These are phyloP conservation scores for Primulina tabacum DNA, from an alignment of 257 asterid genomes.

Conservation along the genomic window DNA sequence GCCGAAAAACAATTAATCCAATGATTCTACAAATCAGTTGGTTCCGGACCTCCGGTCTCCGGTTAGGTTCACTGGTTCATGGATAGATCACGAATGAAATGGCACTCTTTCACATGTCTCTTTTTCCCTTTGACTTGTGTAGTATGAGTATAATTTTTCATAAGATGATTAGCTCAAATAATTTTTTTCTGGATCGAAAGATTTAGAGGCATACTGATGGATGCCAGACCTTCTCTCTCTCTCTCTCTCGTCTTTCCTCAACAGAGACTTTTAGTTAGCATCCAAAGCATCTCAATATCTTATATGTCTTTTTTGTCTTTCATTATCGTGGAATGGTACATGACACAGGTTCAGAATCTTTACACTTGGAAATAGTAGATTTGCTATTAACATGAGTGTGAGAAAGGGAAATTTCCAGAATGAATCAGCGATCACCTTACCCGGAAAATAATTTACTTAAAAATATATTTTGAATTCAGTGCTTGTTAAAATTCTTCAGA, in stretches of 20 bases:
- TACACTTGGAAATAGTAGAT: conserved; percentile 2
- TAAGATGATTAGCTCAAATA: background rate
- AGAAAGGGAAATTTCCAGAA: background rate
- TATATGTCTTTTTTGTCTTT: background rate
- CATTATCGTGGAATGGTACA: background rate
- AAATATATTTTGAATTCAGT: no score
- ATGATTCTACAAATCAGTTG: background rate
- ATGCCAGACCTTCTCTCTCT: background rate
- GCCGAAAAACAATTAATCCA: background rate
- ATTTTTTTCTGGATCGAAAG: no score
- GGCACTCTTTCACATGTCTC: background rate
- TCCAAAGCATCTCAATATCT: background rate
- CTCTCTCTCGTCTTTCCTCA: background rate
- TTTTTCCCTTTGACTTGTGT: background rate
- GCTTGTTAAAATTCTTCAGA: background rate
- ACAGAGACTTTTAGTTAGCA: background rate
- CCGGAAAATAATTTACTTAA: conserved; percentile 3
- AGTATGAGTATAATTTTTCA: background rate
- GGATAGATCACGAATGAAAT: background rate
- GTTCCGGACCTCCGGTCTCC: no score
- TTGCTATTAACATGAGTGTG: background rate
- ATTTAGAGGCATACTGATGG: no score
- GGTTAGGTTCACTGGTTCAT: background rate
- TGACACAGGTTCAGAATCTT: no score
- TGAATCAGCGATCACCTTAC: conserved; percentile 4